Conservation (phyloP, 169 alveolate genomes). For the Plasmodium vivax region DNA sequence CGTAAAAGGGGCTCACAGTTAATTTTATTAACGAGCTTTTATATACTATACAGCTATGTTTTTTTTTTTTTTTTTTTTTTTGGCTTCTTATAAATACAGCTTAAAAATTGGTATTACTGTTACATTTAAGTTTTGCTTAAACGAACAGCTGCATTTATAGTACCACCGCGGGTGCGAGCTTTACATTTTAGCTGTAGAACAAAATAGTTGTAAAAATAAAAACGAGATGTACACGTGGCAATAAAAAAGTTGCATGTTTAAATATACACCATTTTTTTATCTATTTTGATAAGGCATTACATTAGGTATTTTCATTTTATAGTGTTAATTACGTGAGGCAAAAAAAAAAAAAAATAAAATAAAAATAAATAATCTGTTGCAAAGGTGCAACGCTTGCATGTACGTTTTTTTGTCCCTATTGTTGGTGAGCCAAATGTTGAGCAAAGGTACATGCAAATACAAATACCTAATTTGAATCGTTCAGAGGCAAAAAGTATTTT, state of each 20-base stretch:
- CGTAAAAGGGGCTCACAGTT: not conserved
- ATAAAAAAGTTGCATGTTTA: not conserved
- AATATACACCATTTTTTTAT: not conserved
- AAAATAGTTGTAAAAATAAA: not conserved
- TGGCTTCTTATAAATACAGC: not conserved
- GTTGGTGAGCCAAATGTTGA: not conserved
- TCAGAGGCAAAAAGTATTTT: not conserved
- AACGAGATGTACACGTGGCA: not conserved
- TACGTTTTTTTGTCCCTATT: not conserved
- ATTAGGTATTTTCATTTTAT: not conserved
- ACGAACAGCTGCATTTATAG: not conserved
- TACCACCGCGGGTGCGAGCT: not conserved
- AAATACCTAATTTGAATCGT: not conserved
- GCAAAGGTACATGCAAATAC: not conserved
- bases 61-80: not conserved
- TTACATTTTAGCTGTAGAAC: not conserved
- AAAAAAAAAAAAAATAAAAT: not conserved
- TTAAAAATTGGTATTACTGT: not conserved
- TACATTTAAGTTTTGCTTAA: not conserved
- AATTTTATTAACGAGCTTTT: not conserved
- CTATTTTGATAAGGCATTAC: not conserved
- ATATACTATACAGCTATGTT: not conserved
- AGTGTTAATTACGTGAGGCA: not conserved
- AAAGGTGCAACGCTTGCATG: not conserved
- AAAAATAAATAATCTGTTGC: not conserved